These are phyloP conservation scores for Lentinula boryana DNA, from an alignment of 768 basidiomycete genomes.

Conservation along the genomic window DNA sequence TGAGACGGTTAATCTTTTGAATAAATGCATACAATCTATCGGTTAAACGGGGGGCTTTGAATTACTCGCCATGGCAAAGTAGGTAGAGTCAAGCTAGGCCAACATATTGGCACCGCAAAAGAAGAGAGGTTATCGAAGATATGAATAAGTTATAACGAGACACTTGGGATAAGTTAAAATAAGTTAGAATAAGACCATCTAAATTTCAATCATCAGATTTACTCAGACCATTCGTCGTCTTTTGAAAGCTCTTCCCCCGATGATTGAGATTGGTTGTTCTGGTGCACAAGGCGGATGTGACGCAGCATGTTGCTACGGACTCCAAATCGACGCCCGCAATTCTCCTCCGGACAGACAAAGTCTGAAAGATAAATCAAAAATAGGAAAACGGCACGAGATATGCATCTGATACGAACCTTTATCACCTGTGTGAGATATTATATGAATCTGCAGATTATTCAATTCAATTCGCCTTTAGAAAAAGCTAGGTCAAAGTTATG, in stretches of 20 bases:
- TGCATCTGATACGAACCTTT: conserved; percentile 34
- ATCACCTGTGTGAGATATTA: conserved; percentile 54
- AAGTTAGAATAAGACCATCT: neutral
- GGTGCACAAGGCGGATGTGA: conserved; percentile 47
- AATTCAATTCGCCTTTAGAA: neutral
- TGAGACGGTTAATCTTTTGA: neutral
- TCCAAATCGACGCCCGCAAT: conserved; percentile 51
- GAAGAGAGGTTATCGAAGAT: neutral
- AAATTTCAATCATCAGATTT: neutral
- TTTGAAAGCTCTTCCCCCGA: conserved; percentile 8
- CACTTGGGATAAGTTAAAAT: neutral
- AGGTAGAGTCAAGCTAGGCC: neutral
- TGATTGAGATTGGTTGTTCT: conserved; percentile 8
- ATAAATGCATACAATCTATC: neutral
- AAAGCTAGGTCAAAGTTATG: neutral
- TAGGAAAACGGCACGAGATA: conserved; percentile 9
- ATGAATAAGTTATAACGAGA: neutral
- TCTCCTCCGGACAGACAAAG: conserved; percentile 44
- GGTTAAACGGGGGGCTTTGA: neutral
- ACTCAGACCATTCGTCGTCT: conserved; percentile 9
- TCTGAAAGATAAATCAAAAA: conserved; percentile 24
- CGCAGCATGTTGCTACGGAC: conserved; percentile 60
- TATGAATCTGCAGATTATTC: conserved; percentile 36
- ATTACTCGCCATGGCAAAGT: conserved; percentile 1
- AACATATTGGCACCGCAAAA: neutral